These are phyloP conservation scores for Apiotrichum laibachii DNA, from an alignment of 1,284 basidiomycete genomes.

Conservation along the genomic window DNA sequence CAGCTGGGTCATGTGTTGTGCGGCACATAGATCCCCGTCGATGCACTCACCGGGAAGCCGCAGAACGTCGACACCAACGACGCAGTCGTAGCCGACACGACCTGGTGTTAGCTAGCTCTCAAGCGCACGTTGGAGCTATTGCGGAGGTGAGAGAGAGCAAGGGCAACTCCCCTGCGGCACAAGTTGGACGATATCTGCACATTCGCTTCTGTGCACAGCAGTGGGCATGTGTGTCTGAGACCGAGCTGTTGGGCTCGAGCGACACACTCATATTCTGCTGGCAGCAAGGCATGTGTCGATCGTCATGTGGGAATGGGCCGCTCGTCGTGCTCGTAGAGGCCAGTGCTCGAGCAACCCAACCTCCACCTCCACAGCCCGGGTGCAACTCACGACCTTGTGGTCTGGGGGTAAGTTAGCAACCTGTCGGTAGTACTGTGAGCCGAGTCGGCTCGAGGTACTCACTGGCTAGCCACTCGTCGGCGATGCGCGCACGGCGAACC, in stretches of 20 bases:
- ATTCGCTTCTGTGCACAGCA: no score
- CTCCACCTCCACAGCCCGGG: no score
- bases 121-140: neutral
- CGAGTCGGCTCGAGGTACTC: neutral
- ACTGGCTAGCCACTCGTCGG: constrained; percentile 14
- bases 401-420: constrained; percentile 21
- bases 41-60: constrained; percentile 48
- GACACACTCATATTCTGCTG: no score
- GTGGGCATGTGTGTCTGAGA: no score
- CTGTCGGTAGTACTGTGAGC: neutral
- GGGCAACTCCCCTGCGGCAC: no score
- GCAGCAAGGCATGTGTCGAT: no score
- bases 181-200: no score
- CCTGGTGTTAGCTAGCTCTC: constrained; percentile 21
- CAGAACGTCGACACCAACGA: constrained; percentile 51
- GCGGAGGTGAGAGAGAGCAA: neutral
- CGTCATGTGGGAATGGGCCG: no score
- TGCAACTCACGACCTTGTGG: constrained; percentile 38
- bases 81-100: constrained; percentile 50
- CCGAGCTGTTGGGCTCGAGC: no score
- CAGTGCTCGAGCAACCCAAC: neutral
- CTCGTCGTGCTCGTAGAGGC: neutral
- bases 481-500: constrained; percentile 10
- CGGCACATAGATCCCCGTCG: neutral
- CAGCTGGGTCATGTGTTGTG: neutral